Base-by-base conservation (phyloP, 805 yeast species). In the Blastobotrys americana region DNA sequence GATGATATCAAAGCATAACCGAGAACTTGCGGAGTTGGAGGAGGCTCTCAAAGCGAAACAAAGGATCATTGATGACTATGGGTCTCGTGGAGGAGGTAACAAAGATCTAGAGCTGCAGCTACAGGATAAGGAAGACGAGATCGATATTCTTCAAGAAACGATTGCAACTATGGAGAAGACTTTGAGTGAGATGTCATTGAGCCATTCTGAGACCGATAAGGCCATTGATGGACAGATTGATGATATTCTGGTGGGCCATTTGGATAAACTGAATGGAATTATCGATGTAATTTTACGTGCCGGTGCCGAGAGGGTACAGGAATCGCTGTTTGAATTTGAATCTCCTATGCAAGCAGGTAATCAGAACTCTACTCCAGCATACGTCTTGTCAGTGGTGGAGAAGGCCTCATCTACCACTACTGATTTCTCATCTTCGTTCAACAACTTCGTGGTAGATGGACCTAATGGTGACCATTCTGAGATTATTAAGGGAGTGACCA, bases 271-370 rank as follows among this genome's bases (percentile, higher is more conserved):
- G 42, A 56, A 63, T 23, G 69, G 78, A 23, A 72, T 86, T 46
- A 63, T 76, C 27, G 96, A 87, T 60, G 78, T 89, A 6, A 75
- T 86, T 40, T 68, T 87, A 48, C 71, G 69, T 18, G 74, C 84
- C 51, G 86, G 84, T 37, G 76, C 83, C 21, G 78, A 78, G 49
- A 71, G 87, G 42, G 72, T 87, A 43, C 94, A 87, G 63, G 86
- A 83, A 52, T 66, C 83, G 0, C 67, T 70, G 16, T 81, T 76
- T 56, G 87, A 81, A 55, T 68, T 85, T 49, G 81, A 78, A 44
- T 81, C 89, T 3, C 85, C 93, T 23, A 76, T 82, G 77, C 86
- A 83, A 62, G 85, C 87, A 3, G 93, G 93, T 44, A 84, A 84
- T 58, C 77, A 79, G 52, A 80, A 79, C 59, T 72, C 93, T 2